A percentile compares a stretch with the other conserved stretches of the same genome.
Evolutionary conservation across 2,329 filamentous ascomycete genomes (phyloP).

Genomic region (Fusarium coffeatum): DNA sequence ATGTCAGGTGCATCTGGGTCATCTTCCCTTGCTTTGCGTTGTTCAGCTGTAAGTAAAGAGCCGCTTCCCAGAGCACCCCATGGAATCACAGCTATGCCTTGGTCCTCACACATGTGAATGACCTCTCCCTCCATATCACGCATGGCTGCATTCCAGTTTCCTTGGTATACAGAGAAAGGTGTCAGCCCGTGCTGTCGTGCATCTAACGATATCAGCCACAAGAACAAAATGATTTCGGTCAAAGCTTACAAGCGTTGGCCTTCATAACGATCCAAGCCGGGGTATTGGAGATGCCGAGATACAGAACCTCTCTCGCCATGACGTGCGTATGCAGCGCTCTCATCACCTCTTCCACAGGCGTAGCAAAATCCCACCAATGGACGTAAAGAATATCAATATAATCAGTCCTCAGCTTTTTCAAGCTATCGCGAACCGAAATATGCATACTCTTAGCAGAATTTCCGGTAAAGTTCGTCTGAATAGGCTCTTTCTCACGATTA

Average conservation of each 20-base stretch:
- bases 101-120: conserved; percentile 49
- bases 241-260: neutral
- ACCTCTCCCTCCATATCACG: conserved; percentile 50
- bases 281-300: neutral
- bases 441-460: neutral
- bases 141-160: conserved; percentile 43
- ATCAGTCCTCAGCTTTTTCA: neutral
- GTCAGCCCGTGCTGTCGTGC: conserved; percentile 44
- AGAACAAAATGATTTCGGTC: rapidly evolving
- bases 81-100: conserved; percentile 61
- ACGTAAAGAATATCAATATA: neutral
- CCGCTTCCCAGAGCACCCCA: conserved; percentile 36
- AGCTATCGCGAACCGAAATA: neutral
- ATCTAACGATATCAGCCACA: conserved; percentile 5
- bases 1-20: neutral
- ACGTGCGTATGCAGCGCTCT: neutral
- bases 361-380: neutral
- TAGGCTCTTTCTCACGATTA: neutral
- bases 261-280: neutral
- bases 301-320: neutral
- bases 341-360: neutral
- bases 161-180: conserved; percentile 49
- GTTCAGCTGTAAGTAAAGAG: neutral
- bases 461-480: neutral
- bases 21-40: neutral